Base-by-base conservation (phyloP, 345 rosid genomes). In the Diplotaxis tenuifolia region DNA sequence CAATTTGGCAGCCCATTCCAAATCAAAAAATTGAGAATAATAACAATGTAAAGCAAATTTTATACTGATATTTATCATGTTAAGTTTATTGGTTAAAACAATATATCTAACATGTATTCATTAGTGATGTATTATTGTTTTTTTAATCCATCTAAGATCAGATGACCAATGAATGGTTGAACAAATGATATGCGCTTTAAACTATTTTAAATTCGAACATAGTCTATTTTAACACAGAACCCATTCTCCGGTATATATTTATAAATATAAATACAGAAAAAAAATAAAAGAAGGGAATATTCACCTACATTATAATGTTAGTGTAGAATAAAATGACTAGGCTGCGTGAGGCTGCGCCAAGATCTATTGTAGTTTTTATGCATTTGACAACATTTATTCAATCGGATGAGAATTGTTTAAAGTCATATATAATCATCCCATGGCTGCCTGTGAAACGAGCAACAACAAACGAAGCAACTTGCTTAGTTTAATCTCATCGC, bases 301-400 rank as follows among this genome's bases (percentile, higher is more conserved):
- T 65, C 9, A 34, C 16, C 14, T 57, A 22, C 20, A 64, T n/a
- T n/a, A n/a, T 14, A 70, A 22, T 23, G 55, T 38, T 28, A 9
- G 53, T 57, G 61, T 40, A 15, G 62, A 74, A 66, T 66, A 57
- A 66, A 21, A 18, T 20, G 62, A 58, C 67, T 61, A 40, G 70
- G 70, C 69, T 71, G 66, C 50, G 12, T 15, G 64, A n/a, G n/a
- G 15, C 70, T 64, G 49, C 77, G 36, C 65, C 29, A 65, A 28
- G 36, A 73, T 55, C 65, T 56, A 20, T 65, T 25, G 25, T 40
- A 65, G 9, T 40, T 14, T 59, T 16, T 28, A 9, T 59, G 16
- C 9, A 12, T 18, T 27, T 40, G 45, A 25, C 55, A 40, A 15
- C 45, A n/a, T 34, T 8, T 18, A 62, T 72, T 72, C 4, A 6